A percentile compares a stretch with the other conserved stretches of the same genome.
These are phyloP conservation scores for Leishmania braziliensis DNA, from an alignment of 208 protist genomes.

Conservation along the genomic window DNA sequence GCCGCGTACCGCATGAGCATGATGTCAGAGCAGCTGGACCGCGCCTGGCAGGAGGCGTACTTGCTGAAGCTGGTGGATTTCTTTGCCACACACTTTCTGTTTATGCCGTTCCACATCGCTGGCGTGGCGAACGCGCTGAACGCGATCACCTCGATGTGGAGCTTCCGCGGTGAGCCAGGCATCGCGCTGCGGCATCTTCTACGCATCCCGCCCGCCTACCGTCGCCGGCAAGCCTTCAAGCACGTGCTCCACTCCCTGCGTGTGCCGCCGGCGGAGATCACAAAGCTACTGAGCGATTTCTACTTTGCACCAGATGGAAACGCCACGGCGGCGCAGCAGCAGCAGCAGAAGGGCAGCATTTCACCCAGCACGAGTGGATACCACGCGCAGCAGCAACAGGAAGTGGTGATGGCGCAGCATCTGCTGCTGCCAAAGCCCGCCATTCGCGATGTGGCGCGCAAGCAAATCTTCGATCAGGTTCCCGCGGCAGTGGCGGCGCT, in stretches of 20 bases:
- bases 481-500: conserved; percentile 64
- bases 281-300: conserved; percentile 51
- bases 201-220: conserved; percentile 76
- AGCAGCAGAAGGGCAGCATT: background rate
- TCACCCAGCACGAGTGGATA: background rate
- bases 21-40: conserved; percentile 84
- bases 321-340: background rate
- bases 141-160: conserved; percentile 86
- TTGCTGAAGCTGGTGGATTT: conserved; percentile 78
- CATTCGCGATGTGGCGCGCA: conserved; percentile 70
- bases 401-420: conserved; percentile 64
- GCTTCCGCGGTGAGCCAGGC: conserved; percentile 77
- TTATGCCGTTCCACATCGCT: conserved; percentile 88
- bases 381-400: conserved; percentile 23
- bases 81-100: conserved; percentile 47
- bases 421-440: conserved; percentile 75
- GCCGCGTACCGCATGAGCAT: conserved; percentile 89
- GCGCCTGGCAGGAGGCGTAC: conserved; percentile 79
- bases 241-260: conserved; percentile 76
- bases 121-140: conserved; percentile 83
- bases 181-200: conserved; percentile 75
- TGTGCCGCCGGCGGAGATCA: conserved; percentile 62
- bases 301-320: conserved; percentile 63
- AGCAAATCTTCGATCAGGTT: conserved; percentile 66
- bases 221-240: conserved; percentile 73